phyloP scores from a whole-genome alignment of 495 filamentous ascomycete species.

The Sporormia fimetaria region DNA sequence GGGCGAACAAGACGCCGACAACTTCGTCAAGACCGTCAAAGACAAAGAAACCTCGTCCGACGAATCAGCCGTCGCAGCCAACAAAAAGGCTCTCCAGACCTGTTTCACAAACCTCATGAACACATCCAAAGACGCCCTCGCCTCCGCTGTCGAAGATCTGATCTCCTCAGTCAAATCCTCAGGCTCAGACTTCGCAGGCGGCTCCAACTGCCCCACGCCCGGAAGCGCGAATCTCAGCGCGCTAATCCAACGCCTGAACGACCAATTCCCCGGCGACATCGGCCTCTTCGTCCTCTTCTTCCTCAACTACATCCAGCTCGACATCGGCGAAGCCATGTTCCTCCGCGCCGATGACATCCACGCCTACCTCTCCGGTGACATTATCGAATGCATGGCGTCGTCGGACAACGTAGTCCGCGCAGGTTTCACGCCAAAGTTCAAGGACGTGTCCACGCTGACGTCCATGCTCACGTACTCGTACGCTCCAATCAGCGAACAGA shows the following conservation, averaged over 20 bases:
- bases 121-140: constrained; percentile 52
- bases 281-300: constrained; percentile 72
- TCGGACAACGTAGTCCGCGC: constrained; percentile 97
- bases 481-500: constrained; percentile 86
- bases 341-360: constrained; percentile 93
- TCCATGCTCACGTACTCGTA: constrained; percentile 89
- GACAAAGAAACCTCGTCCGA: constrained; percentile 52
- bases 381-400: constrained; percentile 97
- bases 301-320: constrained; percentile 68
- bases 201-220: constrained; percentile 48
- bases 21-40: constrained; percentile 57
- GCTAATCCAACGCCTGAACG: constrained; percentile 61
- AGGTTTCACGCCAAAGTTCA: constrained; percentile 96
- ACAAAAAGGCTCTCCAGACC: constrained; percentile 69
- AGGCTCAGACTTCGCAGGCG: constrained; percentile 50
- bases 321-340: constrained; percentile 89
- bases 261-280: constrained; percentile 65
- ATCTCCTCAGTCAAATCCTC: constrained; percentile 56
- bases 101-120: constrained; percentile 74
- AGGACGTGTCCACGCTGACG: constrained; percentile 86
- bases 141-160: constrained; percentile 52
- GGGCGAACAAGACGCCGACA: constrained; percentile 53
- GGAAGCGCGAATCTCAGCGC: constrained; percentile 59
- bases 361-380: constrained; percentile 90
- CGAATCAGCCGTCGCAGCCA: constrained; percentile 44